phyloP scores from a whole-genome alignment of 495 filamentous ascomycete genomes.

The Neurospora africana region DNA sequence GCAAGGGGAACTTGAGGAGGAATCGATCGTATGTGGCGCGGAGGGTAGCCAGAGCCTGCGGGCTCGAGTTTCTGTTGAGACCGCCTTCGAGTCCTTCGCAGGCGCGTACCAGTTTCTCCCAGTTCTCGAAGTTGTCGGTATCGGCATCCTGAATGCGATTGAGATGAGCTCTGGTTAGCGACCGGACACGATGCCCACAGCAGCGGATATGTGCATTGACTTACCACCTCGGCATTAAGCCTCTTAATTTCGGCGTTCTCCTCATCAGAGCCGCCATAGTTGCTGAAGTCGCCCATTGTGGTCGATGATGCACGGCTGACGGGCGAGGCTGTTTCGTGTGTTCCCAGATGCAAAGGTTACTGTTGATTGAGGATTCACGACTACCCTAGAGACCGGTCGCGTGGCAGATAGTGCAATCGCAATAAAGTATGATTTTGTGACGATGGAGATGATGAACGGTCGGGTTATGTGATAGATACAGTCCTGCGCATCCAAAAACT shows the following conservation, averaged over 20 bases:
- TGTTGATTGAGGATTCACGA: neutral
- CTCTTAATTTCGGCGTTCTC: constrained; percentile 77
- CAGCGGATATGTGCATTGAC: constrained; percentile 18
- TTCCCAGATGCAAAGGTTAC: constrained; percentile 2
- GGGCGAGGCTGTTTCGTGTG: neutral
- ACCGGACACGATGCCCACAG: neutral
- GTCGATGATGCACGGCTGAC: neutral
- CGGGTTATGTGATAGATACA: neutral
- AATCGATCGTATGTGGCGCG: constrained; percentile 85
- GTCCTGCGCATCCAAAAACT: neutral
- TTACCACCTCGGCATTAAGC: constrained; percentile 67
- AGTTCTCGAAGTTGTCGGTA: constrained; percentile 85
- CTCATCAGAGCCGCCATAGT: constrained; percentile 72
- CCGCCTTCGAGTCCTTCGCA: constrained; percentile 84
- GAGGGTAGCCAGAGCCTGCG: constrained; percentile 77
- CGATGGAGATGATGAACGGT: neutral
- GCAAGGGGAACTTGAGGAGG: constrained; percentile 85
- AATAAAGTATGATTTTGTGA: neutral
- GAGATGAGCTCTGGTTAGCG: neutral
- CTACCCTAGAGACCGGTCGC: neutral
- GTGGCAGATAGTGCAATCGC: neutral
- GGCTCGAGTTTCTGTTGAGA: constrained; percentile 91
- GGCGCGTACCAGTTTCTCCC: constrained; percentile 83
- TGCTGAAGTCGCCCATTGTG: constrained; percentile 35
- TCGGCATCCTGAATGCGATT: constrained; percentile 47